Evolutionary conservation across 2,329 filamentous ascomycete genomes (phyloP), one percentile per base, ranked within the genome.

Genomic region (Pseudocercospora cruenta): DNA sequence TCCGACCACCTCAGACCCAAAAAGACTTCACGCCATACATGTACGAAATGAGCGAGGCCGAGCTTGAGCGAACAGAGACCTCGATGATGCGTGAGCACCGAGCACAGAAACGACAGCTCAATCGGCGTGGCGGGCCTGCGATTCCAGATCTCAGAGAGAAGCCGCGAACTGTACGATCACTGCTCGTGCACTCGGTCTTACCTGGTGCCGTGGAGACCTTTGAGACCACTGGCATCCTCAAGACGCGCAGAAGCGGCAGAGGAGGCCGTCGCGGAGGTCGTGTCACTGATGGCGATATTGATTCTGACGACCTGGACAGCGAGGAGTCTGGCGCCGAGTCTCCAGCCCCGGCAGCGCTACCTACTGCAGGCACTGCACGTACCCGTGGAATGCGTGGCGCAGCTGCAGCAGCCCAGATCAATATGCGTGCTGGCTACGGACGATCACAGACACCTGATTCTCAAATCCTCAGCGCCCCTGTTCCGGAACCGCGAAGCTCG

Each of bases 91-190:
- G 95, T 70, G 95, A 99, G 77, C 94, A 98, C 79, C 86, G 95
- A 72, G 88, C 94, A 60, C 94, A 98, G 80, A 99, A 99, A 82
- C 88, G 95, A 57, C 97, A 95, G 6, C 92, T 97, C 73, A 98
- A 97, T 78, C 87, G 95, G 69, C 88, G 95, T 73, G 95, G 95
- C 69, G 95, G 95, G 0, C 95, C 95, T 5, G 91, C 92, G 66
- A 83, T 99, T 47, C 95, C 95, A n/a, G 95, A 99, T 80, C 88
- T 99, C 65, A 97, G 96, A 78, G 95, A 99, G 73, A 88, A 94
- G 62, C 94, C 95, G 80, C 88, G 94, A 60, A 98, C 95, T 0
- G 94, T 98, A 64, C 89, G 95, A 55, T 97, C 94, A 0, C 85
- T 97, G 71, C 87, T 98, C 60, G 93, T 99, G 1, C 97, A 94